Evolutionary conservation across 768 basidiomycete genomes (phyloP).

Genomic region (Naganishia antarctica): DNA sequence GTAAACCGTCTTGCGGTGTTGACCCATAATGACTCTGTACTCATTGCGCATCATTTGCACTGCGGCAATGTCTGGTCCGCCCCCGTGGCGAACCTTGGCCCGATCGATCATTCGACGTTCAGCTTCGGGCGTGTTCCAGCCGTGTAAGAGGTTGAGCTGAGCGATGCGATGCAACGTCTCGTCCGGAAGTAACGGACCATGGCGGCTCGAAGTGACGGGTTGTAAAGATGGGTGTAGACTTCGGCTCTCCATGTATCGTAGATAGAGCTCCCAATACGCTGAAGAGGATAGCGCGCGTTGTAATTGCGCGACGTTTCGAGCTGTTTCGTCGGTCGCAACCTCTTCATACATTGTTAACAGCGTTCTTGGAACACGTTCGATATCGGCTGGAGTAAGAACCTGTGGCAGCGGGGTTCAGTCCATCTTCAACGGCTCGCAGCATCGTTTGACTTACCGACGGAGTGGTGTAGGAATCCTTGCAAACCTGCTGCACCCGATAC

Average conservation of each 20-base stretch:
- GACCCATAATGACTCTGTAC: slow-evolving; percentile 34
- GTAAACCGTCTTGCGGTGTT: slow-evolving; percentile 37
- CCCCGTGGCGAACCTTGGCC: slow-evolving; percentile 32
- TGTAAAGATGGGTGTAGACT: background rate
- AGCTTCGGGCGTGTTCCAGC: slow-evolving; percentile 29
- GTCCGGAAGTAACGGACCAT: background rate
- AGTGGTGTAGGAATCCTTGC: slow-evolving; percentile 30
- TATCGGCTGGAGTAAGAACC: background rate
- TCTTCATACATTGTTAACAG: slow-evolving; percentile 1
- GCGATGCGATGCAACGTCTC: slow-evolving; percentile 20
- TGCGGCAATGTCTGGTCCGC: slow-evolving; percentile 20
- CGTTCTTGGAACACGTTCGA: background rate
- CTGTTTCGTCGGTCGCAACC: background rate
- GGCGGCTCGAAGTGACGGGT: background rate
- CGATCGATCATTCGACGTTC: slow-evolving; percentile 33
- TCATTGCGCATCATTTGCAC: slow-evolving; percentile 30
- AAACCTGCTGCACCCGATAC: slow-evolving; percentile 34
- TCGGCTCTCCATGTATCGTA: slow-evolving; percentile 1
- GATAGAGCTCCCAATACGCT: slow-evolving; percentile 12
- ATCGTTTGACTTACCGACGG: slow-evolving; percentile 27
- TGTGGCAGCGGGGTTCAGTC: background rate
- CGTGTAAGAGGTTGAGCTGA: slow-evolving; percentile 26
- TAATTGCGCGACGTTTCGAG: slow-evolving; percentile 1
- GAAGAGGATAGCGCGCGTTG: slow-evolving; percentile 9
- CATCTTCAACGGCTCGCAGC: background rate